Evolutionary conservation across 2,329 filamentous ascomycete species (phyloP).

Genomic region (Pseudocercospora eumusae): DNA sequence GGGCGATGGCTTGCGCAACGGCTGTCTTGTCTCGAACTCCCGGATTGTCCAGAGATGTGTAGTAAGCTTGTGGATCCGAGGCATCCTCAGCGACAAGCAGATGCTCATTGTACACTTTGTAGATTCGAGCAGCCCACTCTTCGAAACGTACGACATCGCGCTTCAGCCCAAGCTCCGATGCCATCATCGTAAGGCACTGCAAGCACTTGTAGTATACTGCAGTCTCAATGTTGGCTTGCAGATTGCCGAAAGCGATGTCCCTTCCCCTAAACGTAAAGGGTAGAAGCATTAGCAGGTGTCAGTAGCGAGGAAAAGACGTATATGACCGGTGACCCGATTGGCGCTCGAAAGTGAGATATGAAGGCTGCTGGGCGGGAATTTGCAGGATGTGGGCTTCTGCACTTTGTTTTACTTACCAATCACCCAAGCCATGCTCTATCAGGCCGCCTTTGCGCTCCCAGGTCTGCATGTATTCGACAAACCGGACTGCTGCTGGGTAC

Average conservation of each 20-base stretch:
- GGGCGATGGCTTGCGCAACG: slow-evolving; percentile 15
- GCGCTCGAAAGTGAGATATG: no score
- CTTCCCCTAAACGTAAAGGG: slow-evolving; percentile 36
- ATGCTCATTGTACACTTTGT: slow-evolving; percentile 40
- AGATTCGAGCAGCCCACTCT: slow-evolving; percentile 38
- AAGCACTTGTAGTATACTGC: slow-evolving; percentile 49
- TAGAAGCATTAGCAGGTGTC: neutral
- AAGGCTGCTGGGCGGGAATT: no score
- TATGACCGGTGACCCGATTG: no score
- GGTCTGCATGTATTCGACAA: slow-evolving; percentile 47
- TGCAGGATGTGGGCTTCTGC: no score
- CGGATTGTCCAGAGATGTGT: slow-evolving; percentile 43
- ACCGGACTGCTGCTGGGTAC: slow-evolving; percentile 43
- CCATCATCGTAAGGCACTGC: slow-evolving; percentile 43
- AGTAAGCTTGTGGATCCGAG: slow-evolving; percentile 43
- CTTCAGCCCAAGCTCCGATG: slow-evolving; percentile 34
- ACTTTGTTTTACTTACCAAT: no score
- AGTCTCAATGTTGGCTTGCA: slow-evolving; percentile 51
- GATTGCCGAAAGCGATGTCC: slow-evolving; percentile 48
- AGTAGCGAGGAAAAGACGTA: neutral
- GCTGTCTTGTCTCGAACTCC: slow-evolving; percentile 32
- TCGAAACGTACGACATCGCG: slow-evolving; percentile 35
- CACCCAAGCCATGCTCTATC: slow-evolving; percentile 49
- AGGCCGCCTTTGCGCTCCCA: slow-evolving; percentile 47
- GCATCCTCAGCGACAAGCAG: slow-evolving; percentile 40